Evolutionary conservation across 805 yeast species (phyloP), one percentile per base, ranked within the genome.

Genomic region (Jamesozyma piceae): DNA sequence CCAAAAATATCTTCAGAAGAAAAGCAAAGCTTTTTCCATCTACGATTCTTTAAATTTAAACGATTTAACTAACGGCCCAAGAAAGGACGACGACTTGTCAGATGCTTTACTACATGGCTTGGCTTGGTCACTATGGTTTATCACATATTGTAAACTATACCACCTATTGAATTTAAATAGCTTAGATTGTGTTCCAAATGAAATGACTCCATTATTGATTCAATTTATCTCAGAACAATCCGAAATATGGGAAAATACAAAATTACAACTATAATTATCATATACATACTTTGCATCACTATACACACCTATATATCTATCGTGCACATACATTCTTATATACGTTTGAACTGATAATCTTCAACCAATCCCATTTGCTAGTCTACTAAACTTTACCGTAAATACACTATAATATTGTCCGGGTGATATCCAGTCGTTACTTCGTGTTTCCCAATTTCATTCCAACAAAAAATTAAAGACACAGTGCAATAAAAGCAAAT

Each of bases 1-100:
- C 4, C 3, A 4, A 11, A 22, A 17, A 17, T 21, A 24, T 18
- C 26, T 19, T 20, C 26, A 9, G 19, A 15, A 15, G 30, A 31
- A 21, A 31, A 5, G 13, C 8, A 32, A 33, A 19, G 18, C 11
- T 10, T 10, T n/a, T 11, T 32, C 37, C 49, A 41, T 66, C 49
- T 79, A 82, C 65, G 92, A 87, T 67, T 82, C 87, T 54, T 74
- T 84, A 65, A 50, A 82, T 65, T 74, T 85, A 59, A 76, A 79
- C 58, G 89, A 80, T 71, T 84, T 1, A 2, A 11, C 10, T 4
- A 49, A 54, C 11, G 65, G 65, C 0, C 38, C 47, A 3, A 58
- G 55, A 18, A 80, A 80, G 54, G 73, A 74, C 35, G 89, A 81
- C 54, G 89, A 81, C 55, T 61, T 80, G 43, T 73, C 78, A 8